Base-by-base conservation (phyloP, 1,284 basidiomycete genomes). In the Tausonia pullulans region DNA sequence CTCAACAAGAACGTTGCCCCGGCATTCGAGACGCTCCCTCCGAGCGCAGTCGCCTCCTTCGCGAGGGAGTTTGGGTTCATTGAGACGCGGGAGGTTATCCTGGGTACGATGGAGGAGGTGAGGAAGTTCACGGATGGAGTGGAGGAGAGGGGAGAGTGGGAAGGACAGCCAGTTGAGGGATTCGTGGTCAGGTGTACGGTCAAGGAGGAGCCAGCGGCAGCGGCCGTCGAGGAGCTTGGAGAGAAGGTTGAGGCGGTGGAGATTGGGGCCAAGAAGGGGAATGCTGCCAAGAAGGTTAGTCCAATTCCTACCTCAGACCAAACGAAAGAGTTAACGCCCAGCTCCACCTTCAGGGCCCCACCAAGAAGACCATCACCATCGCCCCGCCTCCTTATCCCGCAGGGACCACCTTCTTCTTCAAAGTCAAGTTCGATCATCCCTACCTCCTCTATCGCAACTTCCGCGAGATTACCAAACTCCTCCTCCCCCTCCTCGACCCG, bases 361-460 rank as follows among this genome's bases (percentile, higher is more conserved):
- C 14, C 52, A 54, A 54, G 52, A 54, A 27, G 52, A 27, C 27
- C 27, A 27, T 27, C 27, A 27, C 27, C 27, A 27, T 27, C 55
- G 60, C 46, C 16, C 78, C 48, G 67, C 81, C 83, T 8, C 91
- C 90, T 0, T 94, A 94, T 72, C 75, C 79, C 0, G 77, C 85
- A 0, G 88, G 88, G 13, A 85, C 89, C 5, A 86, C 90, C 0
- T 96, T 98, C 81, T 98, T 99, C 81, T 98, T 97, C 85, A 98
- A 99, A 75, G 83, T 98, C 78, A 98, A 99, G 75, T 98, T 97
- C 74, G 93, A 98, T 75, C 92, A 98, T 74, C 95, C 95, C 0
- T 98, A 98, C 74, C 85, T 98, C 79, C 95, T 96, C 85, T 98
- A 98, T 77, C 86, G 96, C 60, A 90, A 97, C 74, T 98, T 93